Base-by-base conservation (phyloP, 352 stramenopile genomes). In the Globisporangium cystogenes region DNA sequence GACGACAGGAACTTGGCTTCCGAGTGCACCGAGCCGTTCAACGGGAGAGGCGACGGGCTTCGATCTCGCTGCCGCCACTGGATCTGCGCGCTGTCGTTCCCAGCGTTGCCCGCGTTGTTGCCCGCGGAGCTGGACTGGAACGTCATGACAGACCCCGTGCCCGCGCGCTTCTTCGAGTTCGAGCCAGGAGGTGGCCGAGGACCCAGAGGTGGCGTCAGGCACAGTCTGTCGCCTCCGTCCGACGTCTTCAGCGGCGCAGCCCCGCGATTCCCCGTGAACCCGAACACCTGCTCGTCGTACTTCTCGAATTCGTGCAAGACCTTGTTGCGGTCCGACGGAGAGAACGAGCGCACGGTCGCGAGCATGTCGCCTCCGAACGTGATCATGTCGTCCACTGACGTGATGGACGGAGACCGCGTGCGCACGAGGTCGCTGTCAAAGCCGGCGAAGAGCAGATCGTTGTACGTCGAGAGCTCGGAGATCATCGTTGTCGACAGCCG, bases 261-360 rank as follows among this genome's bases (percentile, higher is more conserved):
- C 48, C 56, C 48, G 48, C 52, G 48, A 10, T 31, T 26, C 40
- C 60, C 43, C 37, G 36, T 18, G 43, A 87, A 72, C 3, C 63
- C 65, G 66, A 91, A 91, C 10, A 86, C 81, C 55, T 76, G 60
- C 39, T 91, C 81, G 31, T 91, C 81, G 59, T 91, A 91, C 42
- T 53, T 67, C 35, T 89, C 81, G 41, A 76, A 91, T 41, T 81
- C 69, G 23, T 77, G 68, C 4, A 75, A 47, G 26, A 74, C 57
- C 24, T 68, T 71, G 23, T 68, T 72, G 20, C 74, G 61, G 23
- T 84, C 72, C 12, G 60, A 58, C n/a, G 73, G 62, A 3, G 75
- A 77, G 49, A 72, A 81, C 8, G 72, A 72, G 6, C 67, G 74
- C 7, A 63, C 45, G 62, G 86, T 90, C 4, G 65, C 67, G 14